Evolutionary conservation across 2,329 filamentous ascomycete genomes (phyloP), one percentile per base, ranked within the genome.

Genomic region (Fusarium tricinctum): DNA sequence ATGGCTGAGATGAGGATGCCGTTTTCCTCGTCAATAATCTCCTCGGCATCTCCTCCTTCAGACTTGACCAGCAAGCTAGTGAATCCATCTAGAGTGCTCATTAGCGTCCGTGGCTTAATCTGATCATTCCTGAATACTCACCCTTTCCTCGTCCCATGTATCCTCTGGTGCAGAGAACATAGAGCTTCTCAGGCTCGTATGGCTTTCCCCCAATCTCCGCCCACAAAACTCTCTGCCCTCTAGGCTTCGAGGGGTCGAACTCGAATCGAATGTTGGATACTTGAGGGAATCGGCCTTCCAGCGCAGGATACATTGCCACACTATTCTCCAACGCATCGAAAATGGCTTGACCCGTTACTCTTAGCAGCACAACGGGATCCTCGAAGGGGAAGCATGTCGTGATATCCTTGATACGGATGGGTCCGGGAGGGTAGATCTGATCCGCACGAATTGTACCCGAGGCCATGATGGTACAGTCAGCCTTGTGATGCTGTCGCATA

Each of bases 311-410:
- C 71, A 88, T 86, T 42, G 89, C 91, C 1, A 97, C 89, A 1
- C 91, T 89, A 71, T 97, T 97, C 77, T 97, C 94, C 3, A 97
- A 78, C 0, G 94, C 94, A n/a, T 89, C 90, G 73, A 90, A 83
- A 32, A 97, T 88, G 2, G 90, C 91, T 71, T 88, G 83, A 0
- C 94, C 94, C 0, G 83, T 88, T 6, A 93, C 84, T 33, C 86
- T 87, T 62, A 97, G 82, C 6, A 97, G 88, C 0, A 97, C 91
- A 2, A 94, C 91, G 0, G 94, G 93, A 68, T 97, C 94, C 75
- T 97, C 94, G 72, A 97, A 97, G 0, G 94, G 94, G 70, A 97
- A 97, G 75, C 93, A 97, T 50, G 92, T 92, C 58, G 94, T 87
- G n/a, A 97, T 88, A 73, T 97, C 93, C 74, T 92, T 92, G 61